Base-by-base conservation (phyloP, 805 yeast genomes). In the Kodamaea laetipori region DNA sequence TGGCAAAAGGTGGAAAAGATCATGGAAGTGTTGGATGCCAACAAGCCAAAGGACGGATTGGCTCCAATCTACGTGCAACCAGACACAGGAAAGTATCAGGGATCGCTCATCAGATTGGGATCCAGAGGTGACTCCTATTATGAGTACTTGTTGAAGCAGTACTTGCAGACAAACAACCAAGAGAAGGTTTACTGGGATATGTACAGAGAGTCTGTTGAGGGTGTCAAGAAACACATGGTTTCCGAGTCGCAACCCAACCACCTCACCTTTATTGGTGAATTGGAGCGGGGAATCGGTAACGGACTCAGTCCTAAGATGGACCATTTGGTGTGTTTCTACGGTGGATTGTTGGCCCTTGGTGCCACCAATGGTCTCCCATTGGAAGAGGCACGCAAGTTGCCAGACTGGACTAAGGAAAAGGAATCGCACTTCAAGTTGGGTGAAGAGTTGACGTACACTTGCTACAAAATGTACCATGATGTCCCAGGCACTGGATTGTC, bases 61-160 rank as follows among this genome's bases (percentile, higher is more conserved):
- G 95, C 79, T 3, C 96, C 97, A 2, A 87, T 89, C 35, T 86
- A 71, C 56, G 81, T 90, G 27, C 69, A 78, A 27, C 94, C 96
- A 6, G 83, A 80, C 32, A 76, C 84, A 0, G 97, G 94, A 4
- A 67, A 71, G 48, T 89, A 78, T 61, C 77, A 71, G 46, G 89
- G 89, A 0, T 54, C 59, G 1, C 63, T 77, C 41, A 87, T 92
- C 48, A 76, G 97, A 50, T 67, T 90, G 44, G 97, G 97, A 0
- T 85, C 95, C 0, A 74, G 97, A 53, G 97, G 96, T 37, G 97
- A 90, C 64, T 87, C 96, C 0, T 90, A 90, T 61, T 90, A 90
- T 58, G 97, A 90, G 66, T 89, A 89, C 60, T 69, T 90, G 35
- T 71, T 90, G 51, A 90, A 90, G 62, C 96, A 89, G 64, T 87